Base-by-base conservation (phyloP, 495 filamentous ascomycete species). In the Tirmania nivea region DNA sequence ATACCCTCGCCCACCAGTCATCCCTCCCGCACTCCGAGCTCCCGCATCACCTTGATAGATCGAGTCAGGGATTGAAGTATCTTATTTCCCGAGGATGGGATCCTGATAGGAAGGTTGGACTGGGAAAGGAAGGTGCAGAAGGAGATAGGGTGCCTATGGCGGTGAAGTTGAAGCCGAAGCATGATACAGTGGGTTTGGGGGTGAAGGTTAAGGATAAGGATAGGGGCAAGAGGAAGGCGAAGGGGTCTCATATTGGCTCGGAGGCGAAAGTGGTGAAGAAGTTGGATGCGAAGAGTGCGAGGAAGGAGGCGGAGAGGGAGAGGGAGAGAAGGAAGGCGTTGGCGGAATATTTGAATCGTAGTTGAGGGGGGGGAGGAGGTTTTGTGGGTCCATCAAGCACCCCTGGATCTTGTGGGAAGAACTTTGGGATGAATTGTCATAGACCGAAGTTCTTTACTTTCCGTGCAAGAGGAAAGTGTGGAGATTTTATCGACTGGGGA, bases 61-160 rank as follows among this genome's bases (percentile, higher is more conserved):
- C 71, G 2, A 75, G 83, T 36, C 77, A 78, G 65, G 88, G 88
- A 0, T 71, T 96, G 8, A 72, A 74, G 53, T 79, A 84, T 50
- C 76, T 96, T 3, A 73, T 79, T 34, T 31, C 78, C 1, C 79
- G 86, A 57, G 88, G 89, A 37, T 96, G 85, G 83, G 84, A 94
- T 64, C 86, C 84, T 0, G 87, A 96, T 67, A 73, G 76, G 36
- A 68, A 85, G 20, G 60, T 68, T 7, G 88, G 88, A 0, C 72
- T 96, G 0, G 88, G 88, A 0, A 72, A 72, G 17, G 56, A 64
- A 0, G 79, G 82, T 1, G 54, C 57, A 61, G 76, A 88, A 62
- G 89, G 88, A 3, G 81, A 84, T 34, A 69, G 76, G 50, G 78
- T 75, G 57, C 89, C 88, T 0, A 66, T 95, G 55, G 55, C 62